These are phyloP conservation scores for Elongisporangium prolatum DNA, from an alignment of 352 stramenopile genomes.

Conservation along the genomic window DNA sequence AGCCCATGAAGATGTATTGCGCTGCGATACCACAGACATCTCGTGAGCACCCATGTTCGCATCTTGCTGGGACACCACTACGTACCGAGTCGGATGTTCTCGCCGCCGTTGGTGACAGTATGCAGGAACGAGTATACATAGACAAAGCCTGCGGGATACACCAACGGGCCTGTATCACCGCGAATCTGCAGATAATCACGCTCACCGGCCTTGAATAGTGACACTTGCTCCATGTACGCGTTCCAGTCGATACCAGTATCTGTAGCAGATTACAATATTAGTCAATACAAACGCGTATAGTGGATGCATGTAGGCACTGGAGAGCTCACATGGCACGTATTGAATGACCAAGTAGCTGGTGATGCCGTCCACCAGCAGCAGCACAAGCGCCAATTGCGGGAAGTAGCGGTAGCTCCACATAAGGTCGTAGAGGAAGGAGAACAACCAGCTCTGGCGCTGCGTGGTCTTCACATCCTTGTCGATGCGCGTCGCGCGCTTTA, in stretches of 20 bases:
- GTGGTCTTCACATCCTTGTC: conserved; percentile 86
- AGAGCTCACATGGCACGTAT: conserved; percentile 55
- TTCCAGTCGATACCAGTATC: conserved; percentile 99
- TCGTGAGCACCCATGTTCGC: conserved; percentile 1
- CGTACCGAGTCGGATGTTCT: conserved; percentile 69
- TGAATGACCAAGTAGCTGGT: conserved; percentile 81
- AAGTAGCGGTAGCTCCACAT: conserved; percentile 89
- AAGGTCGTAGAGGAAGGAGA: conserved; percentile 75
- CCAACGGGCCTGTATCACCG: conserved; percentile 95
- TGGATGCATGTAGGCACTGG: not conserved
- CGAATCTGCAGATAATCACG: conserved; percentile 95
- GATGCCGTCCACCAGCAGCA: conserved; percentile 55
- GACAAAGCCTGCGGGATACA: conserved; percentile 98
- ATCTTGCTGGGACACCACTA: not conserved
- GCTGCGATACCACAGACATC: conserved; percentile 26
- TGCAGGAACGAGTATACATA: conserved; percentile 95
- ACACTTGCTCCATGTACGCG: conserved; percentile 99
- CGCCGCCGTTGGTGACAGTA: conserved; percentile 81
- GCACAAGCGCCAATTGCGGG: conserved; percentile 42
- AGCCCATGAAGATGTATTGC: conserved; percentile 93
- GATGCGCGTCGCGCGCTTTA: conserved; percentile 68
- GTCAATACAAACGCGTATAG: not conserved
- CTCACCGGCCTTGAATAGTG: conserved; percentile 90
- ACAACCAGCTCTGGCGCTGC: conserved; percentile 53
- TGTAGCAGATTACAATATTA: conserved; percentile 12